Percentiles rank a stretch among this genome's conserved stretches.
These are phyloP conservation scores for Dictyostelium firmibasis DNA, from an alignment of 78 protist species.

Conservation along the genomic window DNA sequence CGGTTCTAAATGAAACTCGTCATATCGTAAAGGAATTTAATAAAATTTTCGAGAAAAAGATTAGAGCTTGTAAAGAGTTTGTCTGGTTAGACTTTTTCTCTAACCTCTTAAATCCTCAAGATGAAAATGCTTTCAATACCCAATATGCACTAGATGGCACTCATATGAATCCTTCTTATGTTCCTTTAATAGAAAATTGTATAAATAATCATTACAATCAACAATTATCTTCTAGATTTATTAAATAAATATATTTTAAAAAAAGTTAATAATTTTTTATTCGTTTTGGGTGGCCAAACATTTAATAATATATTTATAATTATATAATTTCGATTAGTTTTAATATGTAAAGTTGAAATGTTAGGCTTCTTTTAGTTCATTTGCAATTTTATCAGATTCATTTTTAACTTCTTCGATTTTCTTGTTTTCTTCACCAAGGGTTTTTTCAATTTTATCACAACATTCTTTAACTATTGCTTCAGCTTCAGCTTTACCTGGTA, in stretches of 20 bases:
- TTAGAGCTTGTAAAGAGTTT: conserved; percentile 13
- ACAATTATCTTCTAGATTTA: background rate
- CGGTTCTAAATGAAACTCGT: conserved; percentile 91
- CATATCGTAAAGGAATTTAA: conserved; percentile 52
- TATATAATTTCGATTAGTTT: too few species aligned
- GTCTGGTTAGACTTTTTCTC: conserved; percentile 86
- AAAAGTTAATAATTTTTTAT: too few species aligned
- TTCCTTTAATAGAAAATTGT: conserved; percentile 23
- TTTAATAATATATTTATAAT: too few species aligned
- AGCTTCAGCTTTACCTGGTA: conserved; percentile 4
- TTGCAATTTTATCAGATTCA: background rate
- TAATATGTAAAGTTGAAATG: too few species aligned
- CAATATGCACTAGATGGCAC: conserved; percentile 89
- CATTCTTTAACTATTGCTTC: background rate
- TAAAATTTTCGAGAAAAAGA: conserved; percentile 3
- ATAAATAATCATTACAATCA: conserved; percentile 44
- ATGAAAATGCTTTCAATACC: conserved; percentile 58
- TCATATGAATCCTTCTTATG: conserved; percentile 85
- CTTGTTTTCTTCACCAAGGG: background rate
- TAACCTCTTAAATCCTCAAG: conserved; percentile 14
- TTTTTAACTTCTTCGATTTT: background rate
- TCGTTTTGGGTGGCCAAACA: too few species aligned
- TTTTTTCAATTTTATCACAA: background rate
- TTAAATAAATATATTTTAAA: background rate
- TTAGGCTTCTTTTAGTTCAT: too few species aligned